Evolutionary conservation across 208 protist species (phyloP).

Genomic region (Trypanosoma melophagium): DNA sequence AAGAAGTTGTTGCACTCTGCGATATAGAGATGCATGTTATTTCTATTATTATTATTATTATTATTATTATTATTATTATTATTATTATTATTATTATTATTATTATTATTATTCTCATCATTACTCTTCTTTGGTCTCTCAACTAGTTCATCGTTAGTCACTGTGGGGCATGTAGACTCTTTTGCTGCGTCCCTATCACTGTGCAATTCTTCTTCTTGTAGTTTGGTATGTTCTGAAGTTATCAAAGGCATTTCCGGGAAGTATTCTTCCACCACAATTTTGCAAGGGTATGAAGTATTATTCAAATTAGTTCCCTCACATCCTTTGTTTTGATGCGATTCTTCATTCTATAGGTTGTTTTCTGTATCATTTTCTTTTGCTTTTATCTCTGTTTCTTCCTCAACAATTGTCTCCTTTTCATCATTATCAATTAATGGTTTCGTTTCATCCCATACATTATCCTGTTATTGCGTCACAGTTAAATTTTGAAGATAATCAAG

Average conservation of each 20-base stretch:
- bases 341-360: not conserved
- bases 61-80: no score
- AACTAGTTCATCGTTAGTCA: not conserved
- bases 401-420: no score
- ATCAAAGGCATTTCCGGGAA: not conserved
- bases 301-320: not conserved
- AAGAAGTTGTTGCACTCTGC: not conserved
- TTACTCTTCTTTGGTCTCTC: not conserved
- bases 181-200: not conserved
- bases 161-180: not conserved
- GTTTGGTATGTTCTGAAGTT: not conserved
- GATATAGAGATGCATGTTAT: no score
- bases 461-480: not conserved
- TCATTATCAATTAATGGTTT: not conserved
- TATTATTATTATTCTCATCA: not conserved
- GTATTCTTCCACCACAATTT: not conserved
- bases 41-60: no score
- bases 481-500: not conserved
- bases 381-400: not conserved
- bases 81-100: constrained; percentile 4
- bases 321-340: not conserved
- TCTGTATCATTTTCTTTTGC: not conserved
- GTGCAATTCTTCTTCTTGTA: not conserved
- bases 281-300: not conserved
- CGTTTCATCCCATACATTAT: not conserved